These are phyloP conservation scores for Babesia ovis DNA, from an alignment of 169 alveolate species.

Conservation along the genomic window DNA sequence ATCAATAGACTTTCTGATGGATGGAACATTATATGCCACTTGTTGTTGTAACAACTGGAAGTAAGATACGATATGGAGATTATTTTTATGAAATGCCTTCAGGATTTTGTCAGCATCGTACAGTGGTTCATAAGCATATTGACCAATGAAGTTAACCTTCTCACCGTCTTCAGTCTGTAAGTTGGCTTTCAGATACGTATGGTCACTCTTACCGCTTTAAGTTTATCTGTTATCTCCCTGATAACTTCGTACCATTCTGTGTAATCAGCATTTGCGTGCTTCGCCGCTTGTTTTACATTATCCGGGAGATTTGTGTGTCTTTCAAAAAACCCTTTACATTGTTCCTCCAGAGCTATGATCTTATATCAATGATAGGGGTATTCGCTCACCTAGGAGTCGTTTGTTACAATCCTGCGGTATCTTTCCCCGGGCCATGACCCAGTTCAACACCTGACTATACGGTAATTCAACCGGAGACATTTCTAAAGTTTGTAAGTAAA, in stretches of 20 bases:
- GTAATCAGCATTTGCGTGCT: conserved; percentile 26
- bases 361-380: neutral
- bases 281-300: conserved; percentile 16
- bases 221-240: conserved; percentile 28
- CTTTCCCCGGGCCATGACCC: conserved; percentile 66
- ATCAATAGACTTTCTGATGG: conserved; percentile 28
- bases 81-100: conserved; percentile 43
- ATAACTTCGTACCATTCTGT: conserved; percentile 69
- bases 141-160: conserved; percentile 59
- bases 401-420: conserved; percentile 59
- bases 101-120: conserved; percentile 52
- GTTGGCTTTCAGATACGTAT: neutral
- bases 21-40: conserved; percentile 46
- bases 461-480: conserved; percentile 59
- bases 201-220: conserved; percentile 33
- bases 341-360: conserved; percentile 48
- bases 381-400: conserved; percentile 35
- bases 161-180: conserved; percentile 50
- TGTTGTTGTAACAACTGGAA: conserved; percentile 54
- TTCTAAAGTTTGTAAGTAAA: neutral
- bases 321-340: conserved; percentile 41
- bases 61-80: conserved; percentile 61
- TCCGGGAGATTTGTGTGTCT: conserved; percentile 25
- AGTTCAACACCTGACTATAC: conserved; percentile 53
- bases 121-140: conserved; percentile 62